phyloP scores from a whole-genome alignment of 2,329 filamentous ascomycete genomes.

The Raffaelea ambrosiae region DNA sequence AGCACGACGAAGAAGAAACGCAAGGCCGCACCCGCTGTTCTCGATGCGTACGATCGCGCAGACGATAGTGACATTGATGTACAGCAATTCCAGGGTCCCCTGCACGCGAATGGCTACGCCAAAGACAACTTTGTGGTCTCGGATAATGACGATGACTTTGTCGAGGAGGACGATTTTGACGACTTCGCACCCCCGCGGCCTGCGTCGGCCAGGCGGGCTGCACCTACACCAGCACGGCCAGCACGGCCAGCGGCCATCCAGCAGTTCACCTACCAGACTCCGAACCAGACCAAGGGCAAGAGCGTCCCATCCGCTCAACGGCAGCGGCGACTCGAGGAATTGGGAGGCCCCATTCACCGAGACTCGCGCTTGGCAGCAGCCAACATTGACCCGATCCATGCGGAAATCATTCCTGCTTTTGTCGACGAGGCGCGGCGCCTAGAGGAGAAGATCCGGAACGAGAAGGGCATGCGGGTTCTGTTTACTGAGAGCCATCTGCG shows the following conservation, averaged over 20 bases:
- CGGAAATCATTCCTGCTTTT: conserved; percentile 56
- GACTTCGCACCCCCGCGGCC: conserved; percentile 11
- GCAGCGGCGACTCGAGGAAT: conserved; percentile 27
- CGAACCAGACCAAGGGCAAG: background rate
- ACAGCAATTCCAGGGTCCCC: conserved; percentile 23
- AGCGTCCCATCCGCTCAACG: conserved; percentile 9
- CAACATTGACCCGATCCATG: conserved; percentile 36
- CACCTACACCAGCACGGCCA: conserved; percentile 20
- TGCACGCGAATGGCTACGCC: conserved; percentile 35
- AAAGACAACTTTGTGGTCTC: conserved; percentile 33
- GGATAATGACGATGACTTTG: conserved; percentile 20
- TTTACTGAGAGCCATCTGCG: conserved; percentile 64
- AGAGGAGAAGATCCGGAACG: conserved; percentile 54
- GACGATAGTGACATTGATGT: conserved; percentile 30
- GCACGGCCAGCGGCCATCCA: conserved; percentile 13
- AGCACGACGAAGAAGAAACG: background rate
- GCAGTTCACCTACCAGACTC: conserved; percentile 5
- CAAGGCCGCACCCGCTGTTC: conserved; percentile 9
- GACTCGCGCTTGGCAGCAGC: conserved; percentile 42
- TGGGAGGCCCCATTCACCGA: conserved; percentile 50
- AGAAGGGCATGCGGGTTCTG: conserved; percentile 46
- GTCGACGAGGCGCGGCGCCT: conserved; percentile 50
- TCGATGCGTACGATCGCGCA: conserved; percentile 17
- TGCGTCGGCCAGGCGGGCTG: conserved; percentile 22
- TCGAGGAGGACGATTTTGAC: conserved; percentile 26